A percentile compares a stretch with the other conserved stretches of the same genome.
These are phyloP conservation scores for Digitaria exilis DNA, from an alignment of 202 grass and related monocot genomes.

Conservation along the genomic window DNA sequence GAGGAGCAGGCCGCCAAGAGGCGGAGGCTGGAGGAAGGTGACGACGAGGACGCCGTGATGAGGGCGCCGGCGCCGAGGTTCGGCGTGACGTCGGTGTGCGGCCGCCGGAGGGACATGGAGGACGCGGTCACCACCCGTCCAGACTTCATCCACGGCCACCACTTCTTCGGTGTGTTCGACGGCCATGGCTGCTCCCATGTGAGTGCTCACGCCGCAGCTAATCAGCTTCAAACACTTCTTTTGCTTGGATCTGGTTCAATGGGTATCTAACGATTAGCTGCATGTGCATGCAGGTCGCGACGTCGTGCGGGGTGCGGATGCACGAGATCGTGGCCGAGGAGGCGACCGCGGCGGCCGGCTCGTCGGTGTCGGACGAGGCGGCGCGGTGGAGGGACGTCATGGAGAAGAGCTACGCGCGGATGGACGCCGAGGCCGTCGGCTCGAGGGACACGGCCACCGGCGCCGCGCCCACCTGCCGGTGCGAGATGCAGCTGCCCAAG, in stretches of 20 bases:
- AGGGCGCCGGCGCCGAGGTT: conserved; percentile 13
- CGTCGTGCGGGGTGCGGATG: conserved; percentile 69
- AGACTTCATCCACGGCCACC: conserved; percentile 54
- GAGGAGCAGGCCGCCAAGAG: conserved; percentile 45
- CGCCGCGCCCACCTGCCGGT: conserved; percentile 52
- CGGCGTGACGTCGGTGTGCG: conserved; percentile 74
- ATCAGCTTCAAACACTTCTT: not conserved
- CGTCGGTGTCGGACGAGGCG: not conserved
- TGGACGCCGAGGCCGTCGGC: conserved; percentile 68
- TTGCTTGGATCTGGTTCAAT: not conserved
- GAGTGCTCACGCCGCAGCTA: not conserved
- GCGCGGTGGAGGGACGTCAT: conserved; percentile 53
- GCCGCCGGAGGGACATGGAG: conserved; percentile 89
- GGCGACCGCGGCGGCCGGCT: conserved; percentile 20
- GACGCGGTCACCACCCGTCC: conserved; percentile 57
- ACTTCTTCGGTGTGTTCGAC: conserved; percentile 92
- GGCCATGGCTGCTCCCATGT: conserved; percentile 97
- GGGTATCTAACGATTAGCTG: conserved; percentile 20
- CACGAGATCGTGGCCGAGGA: conserved; percentile 77
- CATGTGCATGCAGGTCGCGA: conserved; percentile 63
- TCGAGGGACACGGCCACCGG: not conserved
- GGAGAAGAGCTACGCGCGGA: conserved; percentile 73
- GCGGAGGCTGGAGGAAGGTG: conserved; percentile 24
- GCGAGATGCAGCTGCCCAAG: conserved; percentile 74
- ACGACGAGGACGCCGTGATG: not conserved